These are phyloP conservation scores for Fusarium verrucosum DNA, from an alignment of 2,329 filamentous ascomycete genomes.

Conservation along the genomic window DNA sequence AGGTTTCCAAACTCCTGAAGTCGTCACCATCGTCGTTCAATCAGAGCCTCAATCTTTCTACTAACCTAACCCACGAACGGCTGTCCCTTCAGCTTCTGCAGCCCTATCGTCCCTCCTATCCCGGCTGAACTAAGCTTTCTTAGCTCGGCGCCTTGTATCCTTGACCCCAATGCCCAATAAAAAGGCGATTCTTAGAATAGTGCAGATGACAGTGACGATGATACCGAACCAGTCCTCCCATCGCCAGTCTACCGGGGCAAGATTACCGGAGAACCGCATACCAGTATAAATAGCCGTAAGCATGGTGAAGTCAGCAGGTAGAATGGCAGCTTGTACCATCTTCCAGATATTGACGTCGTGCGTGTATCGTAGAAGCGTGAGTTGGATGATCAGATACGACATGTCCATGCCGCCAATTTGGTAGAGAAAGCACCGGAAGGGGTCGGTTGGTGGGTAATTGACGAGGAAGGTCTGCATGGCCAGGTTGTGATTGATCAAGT, in stretches of 20 bases:
- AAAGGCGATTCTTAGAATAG: constrained; percentile 27
- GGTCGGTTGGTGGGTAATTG: constrained; percentile 7
- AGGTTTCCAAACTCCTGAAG: too few relatives aligned
- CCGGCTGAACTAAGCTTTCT: constrained; percentile 10
- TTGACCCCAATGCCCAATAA: constrained; percentile 29
- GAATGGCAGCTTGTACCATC: constrained; percentile 28
- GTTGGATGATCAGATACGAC: constrained; percentile 19
- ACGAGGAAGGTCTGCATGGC: constrained; percentile 25
- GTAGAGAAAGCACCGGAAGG: constrained; percentile 34
- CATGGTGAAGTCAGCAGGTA: constrained; percentile 38
- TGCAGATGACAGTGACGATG: constrained; percentile 13
- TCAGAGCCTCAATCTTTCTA: too few relatives aligned
- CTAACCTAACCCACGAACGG: too few relatives aligned
- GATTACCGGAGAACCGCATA: constrained; percentile 9
- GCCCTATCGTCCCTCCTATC: neutral
- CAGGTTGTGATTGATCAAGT: constrained; percentile 30
- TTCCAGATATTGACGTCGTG: constrained; percentile 38
- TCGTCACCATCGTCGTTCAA: too few relatives aligned
- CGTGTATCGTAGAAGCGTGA: constrained; percentile 31
- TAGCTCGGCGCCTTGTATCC: neutral
- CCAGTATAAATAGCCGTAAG: constrained; percentile 27
- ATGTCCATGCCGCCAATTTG: constrained; percentile 40
- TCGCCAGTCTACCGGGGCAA: constrained; percentile 23
- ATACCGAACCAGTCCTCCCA: constrained; percentile 29
- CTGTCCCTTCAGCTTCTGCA: neutral